Conservation (phyloP, 1,284 basidiomycete species). For the Papiliotrema laurentii region DNA sequence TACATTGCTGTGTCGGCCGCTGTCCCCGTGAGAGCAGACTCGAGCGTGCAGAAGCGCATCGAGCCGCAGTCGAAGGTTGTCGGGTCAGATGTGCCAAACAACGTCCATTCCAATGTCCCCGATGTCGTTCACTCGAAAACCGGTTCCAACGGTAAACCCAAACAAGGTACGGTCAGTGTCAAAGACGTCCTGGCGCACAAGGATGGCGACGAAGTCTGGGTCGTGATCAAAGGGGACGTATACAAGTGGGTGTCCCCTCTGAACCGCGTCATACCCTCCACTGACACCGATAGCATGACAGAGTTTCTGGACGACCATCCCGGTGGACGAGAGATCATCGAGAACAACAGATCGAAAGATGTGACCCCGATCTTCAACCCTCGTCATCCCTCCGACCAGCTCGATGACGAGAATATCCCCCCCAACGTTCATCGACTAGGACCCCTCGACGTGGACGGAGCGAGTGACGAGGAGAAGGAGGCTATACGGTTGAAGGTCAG, state of each 20-base stretch:
- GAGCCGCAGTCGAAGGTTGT: background rate
- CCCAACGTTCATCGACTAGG: slow-evolving; percentile 32
- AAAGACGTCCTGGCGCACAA: slow-evolving; percentile 30
- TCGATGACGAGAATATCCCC: slow-evolving; percentile 35
- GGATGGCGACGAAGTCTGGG: slow-evolving; percentile 36
- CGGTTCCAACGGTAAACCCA: background rate
- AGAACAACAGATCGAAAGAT: slow-evolving; percentile 35
- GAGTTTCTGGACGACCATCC: slow-evolving; percentile 42
- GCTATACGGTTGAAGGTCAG: slow-evolving; percentile 31
- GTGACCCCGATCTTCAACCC: slow-evolving; percentile 42
- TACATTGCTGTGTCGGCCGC: background rate
- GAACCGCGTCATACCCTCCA: slow-evolving; percentile 1
- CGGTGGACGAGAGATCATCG: slow-evolving; percentile 42
- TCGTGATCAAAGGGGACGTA: slow-evolving; percentile 42
- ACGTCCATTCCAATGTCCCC: slow-evolving; percentile 3
- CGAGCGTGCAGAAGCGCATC: background rate
- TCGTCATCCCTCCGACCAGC: slow-evolving; percentile 42
- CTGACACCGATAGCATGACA: slow-evolving; percentile 28
- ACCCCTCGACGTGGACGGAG: slow-evolving; percentile 17
- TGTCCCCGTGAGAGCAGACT: background rate
- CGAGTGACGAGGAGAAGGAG: slow-evolving; percentile 30
- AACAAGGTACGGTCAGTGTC: slow-evolving; percentile 16
- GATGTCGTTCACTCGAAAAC: slow-evolving; percentile 6
- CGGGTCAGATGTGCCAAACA: slow-evolving; percentile 2
- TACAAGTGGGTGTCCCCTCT: slow-evolving; percentile 35